phyloP scores from a whole-genome alignment of 2,329 filamentous ascomycete genomes.

The Xylariomycetidae sp. region DNA sequence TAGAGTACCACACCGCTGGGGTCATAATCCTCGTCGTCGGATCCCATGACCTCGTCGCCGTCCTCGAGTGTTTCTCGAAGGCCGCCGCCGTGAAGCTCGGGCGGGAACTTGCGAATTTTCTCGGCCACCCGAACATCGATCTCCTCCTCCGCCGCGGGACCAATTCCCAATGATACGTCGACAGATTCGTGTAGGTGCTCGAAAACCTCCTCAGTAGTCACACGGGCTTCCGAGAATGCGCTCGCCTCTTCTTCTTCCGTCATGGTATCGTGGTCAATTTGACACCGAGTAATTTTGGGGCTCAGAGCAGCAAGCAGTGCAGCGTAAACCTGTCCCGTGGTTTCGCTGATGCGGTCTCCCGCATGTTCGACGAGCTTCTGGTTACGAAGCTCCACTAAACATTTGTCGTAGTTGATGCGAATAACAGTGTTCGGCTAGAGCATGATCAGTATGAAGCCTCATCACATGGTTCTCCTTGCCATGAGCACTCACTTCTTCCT shows the following conservation, averaged over 20 bases:
- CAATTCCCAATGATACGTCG: constrained; percentile 52
- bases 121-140: constrained; percentile 41
- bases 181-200: constrained; percentile 46
- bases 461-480: background rate
- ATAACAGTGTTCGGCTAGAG: constrained; percentile 64
- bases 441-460: constrained; percentile 19
- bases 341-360: constrained; percentile 62
- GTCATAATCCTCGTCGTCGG: constrained; percentile 31
- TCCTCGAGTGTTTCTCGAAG: constrained; percentile 18
- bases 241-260: constrained; percentile 33
- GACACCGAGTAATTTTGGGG: constrained; percentile 61
- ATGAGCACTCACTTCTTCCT: constrained; percentile 43
- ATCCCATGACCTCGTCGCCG: constrained; percentile 23
- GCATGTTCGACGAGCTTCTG: constrained; percentile 69
- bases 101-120: constrained; percentile 36
- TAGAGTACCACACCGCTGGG: constrained; percentile 21
- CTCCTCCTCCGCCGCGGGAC: constrained; percentile 38
- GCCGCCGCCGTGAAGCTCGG: constrained; percentile 18
- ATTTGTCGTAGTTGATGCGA: constrained; percentile 79
- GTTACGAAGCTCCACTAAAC: constrained; percentile 75
- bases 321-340: constrained; percentile 73
- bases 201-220: constrained; percentile 52
- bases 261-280: constrained; percentile 42
- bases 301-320: constrained; percentile 67
- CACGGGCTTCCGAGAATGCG: constrained; percentile 27